Conservation (phyloP, 2,329 filamentous ascomycete species). For the Parascedosporium putredinis region DNA sequence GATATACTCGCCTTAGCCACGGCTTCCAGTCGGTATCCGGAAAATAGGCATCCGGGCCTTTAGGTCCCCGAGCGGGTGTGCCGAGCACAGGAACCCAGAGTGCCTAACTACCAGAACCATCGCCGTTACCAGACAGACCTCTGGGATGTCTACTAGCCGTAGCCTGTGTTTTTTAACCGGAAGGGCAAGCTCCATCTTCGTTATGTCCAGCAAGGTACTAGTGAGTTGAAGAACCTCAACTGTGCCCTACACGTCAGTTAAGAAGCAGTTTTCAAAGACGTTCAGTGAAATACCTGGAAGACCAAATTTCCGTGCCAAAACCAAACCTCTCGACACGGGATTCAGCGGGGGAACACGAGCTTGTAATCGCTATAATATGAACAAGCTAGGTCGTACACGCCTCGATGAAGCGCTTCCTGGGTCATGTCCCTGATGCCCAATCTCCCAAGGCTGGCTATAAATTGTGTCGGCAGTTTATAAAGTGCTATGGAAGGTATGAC, state of each 20-base stretch:
- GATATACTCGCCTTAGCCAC: too few relatives aligned
- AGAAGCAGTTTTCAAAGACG: not conserved
- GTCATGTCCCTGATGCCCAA: not conserved
- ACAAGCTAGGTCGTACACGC: constrained; percentile 35
- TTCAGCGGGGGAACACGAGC: constrained; percentile 68
- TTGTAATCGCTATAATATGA: constrained; percentile 59
- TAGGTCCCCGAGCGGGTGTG: too few relatives aligned
- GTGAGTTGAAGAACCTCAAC: not conserved
- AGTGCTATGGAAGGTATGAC: constrained; percentile 38
- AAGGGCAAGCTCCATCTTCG: not conserved
- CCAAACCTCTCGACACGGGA: constrained; percentile 53
- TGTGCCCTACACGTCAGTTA: not conserved
- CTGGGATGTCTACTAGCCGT: constrained; percentile 49
- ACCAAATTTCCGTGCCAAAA: constrained; percentile 59
- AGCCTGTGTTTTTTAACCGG: constrained; percentile 5
- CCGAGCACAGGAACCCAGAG: too few relatives aligned
- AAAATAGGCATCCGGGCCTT: too few relatives aligned
- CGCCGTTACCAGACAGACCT: constrained; percentile 60
- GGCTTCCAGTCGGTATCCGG: too few relatives aligned
- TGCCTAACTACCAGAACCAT: constrained; percentile 71
- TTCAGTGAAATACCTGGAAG: constrained; percentile 50
- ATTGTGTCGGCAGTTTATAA: constrained; percentile 1
- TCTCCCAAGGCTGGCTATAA: not conserved
- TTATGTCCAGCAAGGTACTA: not conserved
- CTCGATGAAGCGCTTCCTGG: not conserved